Base-by-base conservation (phyloP, 208 protist genomes). In the Leishmania tarentolae region DNA sequence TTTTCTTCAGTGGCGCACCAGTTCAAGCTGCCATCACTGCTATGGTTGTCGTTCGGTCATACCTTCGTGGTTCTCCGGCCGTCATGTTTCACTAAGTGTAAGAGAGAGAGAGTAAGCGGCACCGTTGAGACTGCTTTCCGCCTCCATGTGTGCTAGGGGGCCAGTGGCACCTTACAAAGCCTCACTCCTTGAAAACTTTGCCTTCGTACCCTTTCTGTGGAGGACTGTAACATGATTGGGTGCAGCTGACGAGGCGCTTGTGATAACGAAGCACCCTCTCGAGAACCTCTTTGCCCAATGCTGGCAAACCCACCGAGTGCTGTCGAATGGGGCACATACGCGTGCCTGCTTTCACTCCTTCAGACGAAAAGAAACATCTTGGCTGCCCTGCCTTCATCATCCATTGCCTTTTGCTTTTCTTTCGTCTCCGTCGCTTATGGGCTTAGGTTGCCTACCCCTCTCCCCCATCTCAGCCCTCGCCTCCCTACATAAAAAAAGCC, bases 31-130 rank as follows among this genome's bases (percentile, higher is more conserved):
- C 24, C 17, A 35, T 46, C 4, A 65, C 73, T 57, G 73, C 40
- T 77, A 50, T 73, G 44, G 6, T 52, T 73, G 69, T 40, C 69
- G 69, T 52, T 44, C 11, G 35, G 44, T 73, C 42, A 73, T 50
- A 44, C 44, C 42, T 35, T 50, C 42, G 47, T 8, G 44, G 28
- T 50, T 53, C 69, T 73, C 28, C 44, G 13, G 69, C 8, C 69
- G 11, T 73, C 44, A 28, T 28, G 44, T 53, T 53, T 73, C 44
- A 73, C 24, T 53, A 73, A 53, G 46, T 44, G n/a, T 73, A 46
- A 73, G 44, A 21, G 9, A 53, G 9, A 53, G 44, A 50, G 21
- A 73, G 13, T 6, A 13, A 73, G 24, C 9, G 9, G 42, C 28
- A 13, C 42, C 44, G 17, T 44, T 50, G 37, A 53, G 11, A 31